phyloP scores from a whole-genome alignment of 2,329 filamentous ascomycete species.

The Chaetomium olivaceum region DNA sequence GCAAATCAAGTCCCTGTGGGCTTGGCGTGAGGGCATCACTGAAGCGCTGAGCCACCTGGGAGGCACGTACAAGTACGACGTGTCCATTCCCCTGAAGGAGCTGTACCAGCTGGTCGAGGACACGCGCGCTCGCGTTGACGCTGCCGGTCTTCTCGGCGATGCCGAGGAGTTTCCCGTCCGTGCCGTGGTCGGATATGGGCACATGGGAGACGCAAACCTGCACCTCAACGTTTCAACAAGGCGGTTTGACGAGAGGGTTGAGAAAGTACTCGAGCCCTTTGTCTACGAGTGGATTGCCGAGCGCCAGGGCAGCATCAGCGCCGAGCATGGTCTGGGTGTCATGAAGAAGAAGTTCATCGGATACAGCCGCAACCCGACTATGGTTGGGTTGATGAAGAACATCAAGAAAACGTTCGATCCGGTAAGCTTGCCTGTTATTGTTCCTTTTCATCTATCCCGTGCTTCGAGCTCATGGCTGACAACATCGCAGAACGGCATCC shows the following conservation, averaged over 20 bases:
- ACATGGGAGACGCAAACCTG: conserved; percentile 96
- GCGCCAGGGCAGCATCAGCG: conserved; percentile 89
- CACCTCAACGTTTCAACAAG: conserved; percentile 88
- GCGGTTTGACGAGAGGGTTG: conserved; percentile 82
- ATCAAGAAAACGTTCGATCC: conserved; percentile 94
- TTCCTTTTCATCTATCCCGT: not conserved
- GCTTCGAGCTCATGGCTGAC: not conserved
- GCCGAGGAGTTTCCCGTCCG: conserved; percentile 76
- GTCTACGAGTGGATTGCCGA: conserved; percentile 96
- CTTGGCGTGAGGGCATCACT: conserved; percentile 89
- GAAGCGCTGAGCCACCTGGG: conserved; percentile 88
- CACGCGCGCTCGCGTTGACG: conserved; percentile 68
- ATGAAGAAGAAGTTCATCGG: conserved; percentile 96
- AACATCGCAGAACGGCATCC: conserved; percentile 77
- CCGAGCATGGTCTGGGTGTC: conserved; percentile 90
- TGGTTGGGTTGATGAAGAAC: conserved; percentile 90
- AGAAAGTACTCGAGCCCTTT: conserved; percentile 86
- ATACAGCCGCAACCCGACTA: conserved; percentile 85
- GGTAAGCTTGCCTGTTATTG: conserved; percentile 55
- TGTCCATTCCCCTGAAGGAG: conserved; percentile 86
- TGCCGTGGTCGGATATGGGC: conserved; percentile 91
- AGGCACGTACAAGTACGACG: conserved; percentile 97
- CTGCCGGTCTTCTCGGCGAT: conserved; percentile 75
- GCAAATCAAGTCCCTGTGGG: conserved; percentile 82
- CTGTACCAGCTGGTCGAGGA: conserved; percentile 91